phyloP scores from a whole-genome alignment of 805 yeast species.

The Scheffersomyces lignosus region DNA sequence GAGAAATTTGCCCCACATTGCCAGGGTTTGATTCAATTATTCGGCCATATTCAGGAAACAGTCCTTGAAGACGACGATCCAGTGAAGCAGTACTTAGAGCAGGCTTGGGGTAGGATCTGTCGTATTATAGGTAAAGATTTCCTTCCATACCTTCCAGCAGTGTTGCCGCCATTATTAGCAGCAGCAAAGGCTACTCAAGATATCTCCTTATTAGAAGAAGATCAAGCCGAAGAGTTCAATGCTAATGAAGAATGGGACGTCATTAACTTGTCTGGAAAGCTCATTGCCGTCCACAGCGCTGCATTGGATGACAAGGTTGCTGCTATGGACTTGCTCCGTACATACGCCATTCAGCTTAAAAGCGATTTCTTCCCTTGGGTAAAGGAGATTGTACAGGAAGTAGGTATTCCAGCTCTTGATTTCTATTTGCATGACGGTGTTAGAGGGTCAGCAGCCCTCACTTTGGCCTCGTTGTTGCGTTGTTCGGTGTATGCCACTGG shows the following conservation, averaged over 20 bases:
- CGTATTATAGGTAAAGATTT: constrained; percentile 82
- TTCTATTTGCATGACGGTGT: constrained; percentile 94
- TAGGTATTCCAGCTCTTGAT: constrained; percentile 84
- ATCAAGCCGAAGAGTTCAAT: constrained; percentile 76
- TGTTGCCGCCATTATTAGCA: constrained; percentile 82
- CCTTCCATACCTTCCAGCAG: constrained; percentile 77
- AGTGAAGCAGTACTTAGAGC: constrained; percentile 80
- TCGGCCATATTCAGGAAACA: constrained; percentile 68
- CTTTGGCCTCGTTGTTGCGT: constrained; percentile 74
- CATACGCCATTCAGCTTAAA: constrained; percentile 82
- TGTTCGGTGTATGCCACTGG: constrained; percentile 60
- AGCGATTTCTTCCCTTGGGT: constrained; percentile 84
- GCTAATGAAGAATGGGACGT: constrained; percentile 95
- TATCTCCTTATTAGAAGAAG: constrained; percentile 84
- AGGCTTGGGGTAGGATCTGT: constrained; percentile 96
- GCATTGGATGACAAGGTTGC: constrained; percentile 90
- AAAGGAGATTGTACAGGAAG: constrained; percentile 69
- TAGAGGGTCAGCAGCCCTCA: constrained; percentile 83
- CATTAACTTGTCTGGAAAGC: constrained; percentile 85
- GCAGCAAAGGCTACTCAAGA: constrained; percentile 92
- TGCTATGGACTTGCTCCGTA: constrained; percentile 84
- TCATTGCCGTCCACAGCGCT: constrained; percentile 92
- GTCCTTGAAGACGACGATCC: constrained; percentile 77
- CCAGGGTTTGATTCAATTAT: constrained; percentile 67
- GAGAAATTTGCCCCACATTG: constrained; percentile 81